These are phyloP conservation scores for Periconia macrospinosa DNA, from an alignment of 2,329 filamentous ascomycete species.

Conservation along the genomic window DNA sequence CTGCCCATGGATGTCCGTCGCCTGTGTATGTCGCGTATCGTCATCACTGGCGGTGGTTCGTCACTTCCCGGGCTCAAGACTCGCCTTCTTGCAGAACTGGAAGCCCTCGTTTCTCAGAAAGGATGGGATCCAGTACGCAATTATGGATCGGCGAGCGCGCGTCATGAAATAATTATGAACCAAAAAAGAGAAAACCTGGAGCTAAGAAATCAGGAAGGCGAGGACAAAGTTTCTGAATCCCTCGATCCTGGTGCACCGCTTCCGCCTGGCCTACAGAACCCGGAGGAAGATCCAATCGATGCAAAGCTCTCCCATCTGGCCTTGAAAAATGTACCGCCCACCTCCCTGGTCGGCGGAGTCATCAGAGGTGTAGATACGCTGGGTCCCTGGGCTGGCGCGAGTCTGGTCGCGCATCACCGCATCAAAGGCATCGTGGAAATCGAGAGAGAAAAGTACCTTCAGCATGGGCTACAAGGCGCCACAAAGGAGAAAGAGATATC, in stretches of 20 bases:
- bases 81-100: slow-evolving; percentile 76
- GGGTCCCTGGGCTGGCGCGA: slow-evolving; percentile 75
- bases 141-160: slow-evolving; percentile 59
- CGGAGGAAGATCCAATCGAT: slow-evolving; percentile 62
- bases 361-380: slow-evolving; percentile 70
- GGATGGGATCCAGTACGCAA: slow-evolving; percentile 80
- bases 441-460: slow-evolving; percentile 71
- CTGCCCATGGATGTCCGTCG: slow-evolving; percentile 82
- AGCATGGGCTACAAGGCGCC: slow-evolving; percentile 66
- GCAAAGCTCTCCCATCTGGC: slow-evolving; percentile 57
- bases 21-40: slow-evolving; percentile 83
- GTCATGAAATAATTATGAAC: slow-evolving; percentile 29
- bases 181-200: slow-evolving; percentile 25
- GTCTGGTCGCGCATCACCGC: slow-evolving; percentile 68
- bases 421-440: slow-evolving; percentile 69
- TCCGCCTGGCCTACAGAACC: slow-evolving; percentile 47
- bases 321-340: slow-evolving; percentile 43
- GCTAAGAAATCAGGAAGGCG: slow-evolving; percentile 20
- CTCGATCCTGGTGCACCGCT: slow-evolving; percentile 16
- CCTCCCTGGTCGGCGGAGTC: slow-evolving; percentile 55
- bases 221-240: slow-evolving; percentile 25
- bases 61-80: slow-evolving; percentile 77
- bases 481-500: slow-evolving; percentile 63
- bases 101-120: slow-evolving; percentile 63
- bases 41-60: slow-evolving; percentile 82